These are phyloP conservation scores for Salvia hispanica DNA, from an alignment of 257 asterid species.

Conservation along the genomic window DNA sequence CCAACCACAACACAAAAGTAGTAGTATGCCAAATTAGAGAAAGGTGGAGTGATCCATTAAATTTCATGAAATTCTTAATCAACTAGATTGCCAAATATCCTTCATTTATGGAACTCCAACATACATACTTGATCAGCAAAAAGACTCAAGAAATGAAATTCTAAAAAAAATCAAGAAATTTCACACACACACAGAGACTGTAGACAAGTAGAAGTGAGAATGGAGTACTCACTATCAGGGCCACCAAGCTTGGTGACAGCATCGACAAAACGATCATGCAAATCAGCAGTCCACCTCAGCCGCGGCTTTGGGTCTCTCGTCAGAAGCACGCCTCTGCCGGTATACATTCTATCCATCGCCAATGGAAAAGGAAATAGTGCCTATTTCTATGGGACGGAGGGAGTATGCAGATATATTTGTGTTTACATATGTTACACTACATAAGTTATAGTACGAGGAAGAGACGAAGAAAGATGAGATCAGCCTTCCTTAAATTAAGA, in stretches of 20 bases:
- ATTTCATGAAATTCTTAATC: background rate
- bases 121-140: no score
- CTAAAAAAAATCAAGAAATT: no score
- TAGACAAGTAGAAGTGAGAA: background rate
- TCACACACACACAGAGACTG: no score
- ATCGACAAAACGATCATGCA: conserved; percentile 70
- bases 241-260: conserved; percentile 82
- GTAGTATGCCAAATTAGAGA: background rate
- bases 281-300: conserved; percentile 70
- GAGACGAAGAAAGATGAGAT: background rate
- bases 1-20: background rate
- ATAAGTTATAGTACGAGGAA: conserved; percentile 9
- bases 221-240: conserved; percentile 54
- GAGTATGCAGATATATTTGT: no score
- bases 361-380: conserved; percentile 21
- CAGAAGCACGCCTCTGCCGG: conserved; percentile 44
- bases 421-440: no score
- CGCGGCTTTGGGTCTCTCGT: conserved; percentile 70
- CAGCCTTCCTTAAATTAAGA: conserved; percentile 16
- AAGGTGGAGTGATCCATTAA: background rate
- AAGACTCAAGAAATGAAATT: no score
- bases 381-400: no score
- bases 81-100: no score
- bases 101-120: background rate
- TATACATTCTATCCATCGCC: conserved; percentile 53